Evolutionary conservation across 371 early-diverging fungal species (phyloP).

Genomic region (Paraphysoderma sedebokerense): DNA sequence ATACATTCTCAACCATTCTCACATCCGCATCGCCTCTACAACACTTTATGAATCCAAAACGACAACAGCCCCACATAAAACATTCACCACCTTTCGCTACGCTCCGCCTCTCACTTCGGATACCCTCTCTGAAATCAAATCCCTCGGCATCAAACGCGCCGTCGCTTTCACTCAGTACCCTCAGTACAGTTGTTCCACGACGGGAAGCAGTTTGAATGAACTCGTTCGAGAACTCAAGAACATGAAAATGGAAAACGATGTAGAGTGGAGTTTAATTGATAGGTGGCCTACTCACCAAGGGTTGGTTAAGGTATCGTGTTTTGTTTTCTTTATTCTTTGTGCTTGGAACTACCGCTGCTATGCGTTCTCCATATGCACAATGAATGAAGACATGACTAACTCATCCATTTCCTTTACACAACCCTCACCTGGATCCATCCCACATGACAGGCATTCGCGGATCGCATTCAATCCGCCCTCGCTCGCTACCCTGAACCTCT

Average conservation of each 20-base stretch:
- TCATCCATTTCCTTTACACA: conserved; percentile 2
- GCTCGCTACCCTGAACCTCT: conserved; percentile 39
- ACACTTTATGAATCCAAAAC: not conserved
- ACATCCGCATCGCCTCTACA: no score
- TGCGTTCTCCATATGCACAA: no score
- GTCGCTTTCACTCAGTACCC: conserved; percentile 89
- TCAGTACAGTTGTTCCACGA: conserved; percentile 91
- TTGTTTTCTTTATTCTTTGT: not conserved
- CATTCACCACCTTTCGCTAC: conserved; percentile 87
- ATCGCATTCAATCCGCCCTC: conserved; percentile 50
- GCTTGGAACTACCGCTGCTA: no score
- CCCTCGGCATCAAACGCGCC: conserved; percentile 50
- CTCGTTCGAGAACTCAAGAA: conserved; percentile 42
- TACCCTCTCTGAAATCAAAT: conserved; percentile 54
- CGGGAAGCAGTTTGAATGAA: conserved; percentile 84
- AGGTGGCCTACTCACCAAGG: conserved; percentile 81
- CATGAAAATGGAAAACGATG: conserved; percentile 36
- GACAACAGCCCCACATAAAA: conserved; percentile 80
- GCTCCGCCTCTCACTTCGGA: conserved; percentile 59
- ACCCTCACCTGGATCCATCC: not conserved
- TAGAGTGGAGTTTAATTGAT: conserved; percentile 86
- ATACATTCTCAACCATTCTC: no score
- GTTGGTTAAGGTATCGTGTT: conserved; percentile 42
- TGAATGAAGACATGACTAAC: no score
- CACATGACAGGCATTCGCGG: conserved; percentile 39